Evolutionary conservation across 805 yeast species (phyloP), one percentile per base, ranked within the genome.

Genomic region (Isabelozyma rhagii): DNA sequence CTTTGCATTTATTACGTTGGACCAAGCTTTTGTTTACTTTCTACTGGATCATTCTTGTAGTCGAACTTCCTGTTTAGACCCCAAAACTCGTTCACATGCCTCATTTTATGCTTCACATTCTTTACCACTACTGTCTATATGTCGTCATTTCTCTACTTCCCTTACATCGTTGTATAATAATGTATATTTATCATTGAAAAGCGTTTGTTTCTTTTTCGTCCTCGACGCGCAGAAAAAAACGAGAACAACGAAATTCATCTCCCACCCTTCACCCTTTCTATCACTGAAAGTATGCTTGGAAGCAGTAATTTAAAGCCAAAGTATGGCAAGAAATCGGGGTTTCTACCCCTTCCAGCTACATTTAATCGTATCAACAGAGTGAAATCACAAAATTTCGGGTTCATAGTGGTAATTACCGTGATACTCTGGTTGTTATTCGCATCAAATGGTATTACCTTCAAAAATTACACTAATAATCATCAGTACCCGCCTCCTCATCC

Each of bases 401-500:
- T 44, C 9, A 36, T 56, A n/a, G 48, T 53, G 18, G 43, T 59
- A 8, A 38, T 55, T 10, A 25, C 58, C 13, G 39, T 65, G n/a
- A 17, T 61, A 17, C 31, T 64, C 27, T 51, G 61, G 53, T 47
- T 55, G 27, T 9, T 43, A 28, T 8, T 27, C n/a, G 53, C 64
- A 15, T 62, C 58, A 45, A 63, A 59, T 45, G 68, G 69, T 1
- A 13, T 31, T 13, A 31, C 11, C 51, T 60, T 8, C 45, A 49
- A 4, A 41, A 54, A 15, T 34, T 59, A 11, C 25, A 47, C 15
- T 45, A 49, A 18, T 6, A 10, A 11, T 1, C 49, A 50, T 7
- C 47, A 46, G 31, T 71, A 71, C 53, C 76, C 76, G 0, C 47
- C 54, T 5, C 54, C 63, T 3, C 75, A 66, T 48, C 71, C 75